Base-by-base conservation (phyloP, 805 yeast species). In the Pichia californica region DNA sequence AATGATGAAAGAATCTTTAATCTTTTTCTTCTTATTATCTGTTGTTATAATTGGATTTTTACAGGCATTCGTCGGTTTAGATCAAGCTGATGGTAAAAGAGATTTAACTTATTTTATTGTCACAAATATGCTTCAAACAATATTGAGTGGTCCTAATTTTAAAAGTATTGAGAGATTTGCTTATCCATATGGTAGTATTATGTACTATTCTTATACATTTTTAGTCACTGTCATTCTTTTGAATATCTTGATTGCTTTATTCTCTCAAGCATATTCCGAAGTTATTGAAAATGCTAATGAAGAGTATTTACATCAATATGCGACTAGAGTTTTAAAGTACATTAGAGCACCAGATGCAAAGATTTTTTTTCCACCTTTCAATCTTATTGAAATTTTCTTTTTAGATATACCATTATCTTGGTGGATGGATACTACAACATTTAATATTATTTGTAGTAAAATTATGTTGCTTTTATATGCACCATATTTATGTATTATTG, bases 331-430 rank as follows among this genome's bases (percentile, higher is more conserved):
- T 0, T 70, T 88, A 52, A 72, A 89, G 48, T 88, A 83, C 58
- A 79, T 87, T 41, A 72, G 96, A 53, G 95, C 95, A 0, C 96
- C 96, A 0, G 96, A 88, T 64, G 81, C 79, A 45, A 79, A 83
- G 56, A 83, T 87, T 32, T 88, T 77, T 58, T 88, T 86, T 21
- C 91, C 96, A 5, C 96, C 96, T 5, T 71, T 86, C 50, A 88
- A 88, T 59, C 59, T 88, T 52, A 63, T 88, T 42, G 96, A 88
- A 61, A 38, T 81, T 1, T 37, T 76, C 7, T 52, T 79, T 5
- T 57, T 72, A 25, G 79, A 78, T 25, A 18, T 74, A 14, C 71
- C 71, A 43, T 54, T 69, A 41, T 58, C 57, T 35, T 68, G 67
- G 60, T 61, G 67, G 60, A 47, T 68, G 50, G 38, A 56, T 40